These are phyloP conservation scores for Aspergillus pseudoglaucus DNA, from an alignment of 2,329 filamentous ascomycete genomes.

Conservation along the genomic window DNA sequence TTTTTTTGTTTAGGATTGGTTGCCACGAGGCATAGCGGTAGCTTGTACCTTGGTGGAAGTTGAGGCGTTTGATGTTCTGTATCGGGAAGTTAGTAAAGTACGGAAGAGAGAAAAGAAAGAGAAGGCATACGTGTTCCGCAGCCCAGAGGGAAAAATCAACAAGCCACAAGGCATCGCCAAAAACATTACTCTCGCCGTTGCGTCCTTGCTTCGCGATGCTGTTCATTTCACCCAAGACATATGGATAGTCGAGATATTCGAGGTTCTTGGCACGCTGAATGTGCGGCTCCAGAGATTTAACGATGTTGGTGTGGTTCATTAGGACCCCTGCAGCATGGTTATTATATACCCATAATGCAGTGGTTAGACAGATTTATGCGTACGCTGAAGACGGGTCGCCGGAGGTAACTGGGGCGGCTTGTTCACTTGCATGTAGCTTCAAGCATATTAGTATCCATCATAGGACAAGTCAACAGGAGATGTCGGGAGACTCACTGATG, in stretches of 20 bases:
- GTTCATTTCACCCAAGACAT: slow-evolving; percentile 10
- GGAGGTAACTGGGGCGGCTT: too few species aligned
- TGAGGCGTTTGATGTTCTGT: slow-evolving; percentile 10
- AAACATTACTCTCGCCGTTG: slow-evolving; percentile 8
- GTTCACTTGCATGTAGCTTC: too few species aligned
- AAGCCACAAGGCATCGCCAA: slow-evolving; percentile 14
- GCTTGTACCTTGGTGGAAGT: slow-evolving; percentile 14
- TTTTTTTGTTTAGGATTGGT: slow-evolving; percentile 8
- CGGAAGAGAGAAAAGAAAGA: not conserved
- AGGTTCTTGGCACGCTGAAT: slow-evolving; percentile 8
- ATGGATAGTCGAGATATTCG: slow-evolving; percentile 9
- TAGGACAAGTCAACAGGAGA: too few species aligned
- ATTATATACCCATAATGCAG: too few species aligned
- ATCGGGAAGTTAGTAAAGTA: too few species aligned
- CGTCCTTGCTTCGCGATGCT: slow-evolving; percentile 11
- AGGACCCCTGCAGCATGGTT: not conserved
- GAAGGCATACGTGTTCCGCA: slow-evolving; percentile 9
- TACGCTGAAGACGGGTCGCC: too few species aligned
- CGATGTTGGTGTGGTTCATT: slow-evolving; percentile 15
- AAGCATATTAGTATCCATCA: too few species aligned
- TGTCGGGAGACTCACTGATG: too few species aligned
- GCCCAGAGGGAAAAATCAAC: slow-evolving; percentile 14
- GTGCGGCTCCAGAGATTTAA: slow-evolving; percentile 5
- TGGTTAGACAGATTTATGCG: too few species aligned
- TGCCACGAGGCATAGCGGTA: slow-evolving; percentile 17